Percentiles rank a stretch among this genome's conserved stretches.
Conservation (phyloP, 106 monocot species). For the Dioscorea dumetorum region DNA sequence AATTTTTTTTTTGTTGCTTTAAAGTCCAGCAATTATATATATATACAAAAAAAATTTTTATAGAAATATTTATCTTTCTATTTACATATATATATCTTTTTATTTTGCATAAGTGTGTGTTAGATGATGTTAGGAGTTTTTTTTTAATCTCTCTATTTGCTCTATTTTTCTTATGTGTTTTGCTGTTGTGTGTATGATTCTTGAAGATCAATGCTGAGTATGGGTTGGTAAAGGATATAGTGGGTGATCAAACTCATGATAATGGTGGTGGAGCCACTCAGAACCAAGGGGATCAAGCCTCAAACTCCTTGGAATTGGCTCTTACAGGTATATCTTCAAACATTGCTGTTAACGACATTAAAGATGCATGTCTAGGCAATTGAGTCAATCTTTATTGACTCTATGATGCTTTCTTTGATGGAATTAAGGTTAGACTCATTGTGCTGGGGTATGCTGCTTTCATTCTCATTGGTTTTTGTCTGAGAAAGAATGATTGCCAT, state of each 20-base stretch:
- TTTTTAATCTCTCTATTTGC: not conserved
- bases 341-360: too few relatives aligned
- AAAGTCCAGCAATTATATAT: too few relatives aligned
- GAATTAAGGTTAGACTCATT: not conserved
- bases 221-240: slow-evolving; percentile 47
- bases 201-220: slow-evolving; percentile 74
- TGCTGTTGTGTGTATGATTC: not conserved
- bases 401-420: not conserved
- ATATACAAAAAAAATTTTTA: too few relatives aligned
- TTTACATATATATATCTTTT: too few relatives aligned
- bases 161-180: not conserved
- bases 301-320: slow-evolving; percentile 43
- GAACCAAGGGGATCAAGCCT: slow-evolving; percentile 21
- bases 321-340: slow-evolving; percentile 39
- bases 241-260: slow-evolving; percentile 23
- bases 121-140: not conserved
- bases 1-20: too few relatives aligned
- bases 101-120: too few relatives aligned
- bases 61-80: too few relatives aligned
- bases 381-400: too few relatives aligned
- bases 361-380: too few relatives aligned
- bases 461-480: too few relatives aligned
- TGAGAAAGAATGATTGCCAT: too few relatives aligned
- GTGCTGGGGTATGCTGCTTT: too few relatives aligned
- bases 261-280: slow-evolving; percentile 10